Base-by-base conservation (phyloP, 139 green algal genomes). In the Coccomyxa sp. region DNA sequence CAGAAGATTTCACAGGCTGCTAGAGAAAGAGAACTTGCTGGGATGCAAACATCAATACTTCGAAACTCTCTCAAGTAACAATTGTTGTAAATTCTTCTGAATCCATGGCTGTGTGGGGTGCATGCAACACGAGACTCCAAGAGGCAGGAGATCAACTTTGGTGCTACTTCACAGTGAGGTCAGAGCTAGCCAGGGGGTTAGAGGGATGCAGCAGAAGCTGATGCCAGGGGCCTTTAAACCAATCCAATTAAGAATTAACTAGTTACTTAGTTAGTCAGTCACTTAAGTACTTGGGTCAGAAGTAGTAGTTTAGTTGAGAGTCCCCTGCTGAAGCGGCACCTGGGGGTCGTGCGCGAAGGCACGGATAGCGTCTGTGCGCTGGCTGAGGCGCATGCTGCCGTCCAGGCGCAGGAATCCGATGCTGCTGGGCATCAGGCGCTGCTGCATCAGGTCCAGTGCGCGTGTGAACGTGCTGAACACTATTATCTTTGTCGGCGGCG, bases 361-460 rank as follows among this genome's bases (percentile, higher is more conserved):
- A 1, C 25, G 17, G 32, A 81, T 66, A 9, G 77, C 21, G 21
- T 30, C 23, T 18, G 57, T 23, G 78, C 78, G 78, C 58, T 75
- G 13, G 1, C 16, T 38, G 9, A 82, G 78, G 57, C 58, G 17
- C 78, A 82, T 82, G 21, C 13, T n/a, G 78, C 78, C 78, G n/a
- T 82, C 57, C 11, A 82, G 78, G 58, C 78, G 57, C 78, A 38
- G 51, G 58, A 57, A 82, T 0, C 21, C 57, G 27, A 82, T 57
- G 78, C 45, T n/a, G 13, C 60, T 25, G 4, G 59, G 30, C 1
- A 18, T 15, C 9, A 81, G 77, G 16, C 15, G 32, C 17, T 60
- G 18, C 77, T 81, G 31, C 77, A 81, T 31, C 77, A 81, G 77
- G 30, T 63, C 32, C 77, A 81, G 77, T 3, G 77, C 77, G 15